Evolutionary conservation across 2,329 filamentous ascomycete genomes (phyloP).

Genomic region (Pleochaeta shiraiana): DNA sequence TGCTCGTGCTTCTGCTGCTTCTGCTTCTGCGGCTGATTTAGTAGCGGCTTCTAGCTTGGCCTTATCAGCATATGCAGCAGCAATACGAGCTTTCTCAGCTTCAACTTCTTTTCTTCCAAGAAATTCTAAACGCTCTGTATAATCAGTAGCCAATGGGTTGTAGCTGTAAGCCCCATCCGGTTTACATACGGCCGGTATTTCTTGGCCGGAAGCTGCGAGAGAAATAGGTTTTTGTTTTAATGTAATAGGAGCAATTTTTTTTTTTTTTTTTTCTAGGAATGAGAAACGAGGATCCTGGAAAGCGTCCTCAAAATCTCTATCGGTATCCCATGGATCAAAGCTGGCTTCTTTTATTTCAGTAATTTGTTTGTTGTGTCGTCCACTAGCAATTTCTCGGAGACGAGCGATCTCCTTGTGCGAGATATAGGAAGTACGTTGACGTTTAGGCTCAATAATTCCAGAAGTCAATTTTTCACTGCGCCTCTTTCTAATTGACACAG

Average conservation of each 20-base stretch:
- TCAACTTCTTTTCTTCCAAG: constrained; percentile 65
- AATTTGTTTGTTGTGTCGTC: constrained; percentile 25
- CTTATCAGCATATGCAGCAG: constrained; percentile 41
- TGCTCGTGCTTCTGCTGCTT: constrained; percentile 46
- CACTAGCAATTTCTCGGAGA: constrained; percentile 59
- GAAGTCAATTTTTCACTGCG: constrained; percentile 45
- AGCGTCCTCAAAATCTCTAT: constrained; percentile 22
- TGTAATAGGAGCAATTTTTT: constrained; percentile 51
- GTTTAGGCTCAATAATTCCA: constrained; percentile 51
- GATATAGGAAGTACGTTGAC: constrained; percentile 55
- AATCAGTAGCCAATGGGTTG: constrained; percentile 75
- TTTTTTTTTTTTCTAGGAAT: constrained; percentile 43
- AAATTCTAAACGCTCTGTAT: constrained; percentile 49
- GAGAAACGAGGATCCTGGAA: constrained; percentile 31
- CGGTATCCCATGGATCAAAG: constrained; percentile 62
- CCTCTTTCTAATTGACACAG: constrained; percentile 61
- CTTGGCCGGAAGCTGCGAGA: constrained; percentile 61
- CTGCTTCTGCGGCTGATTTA: constrained; percentile 48
- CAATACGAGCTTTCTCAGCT: constrained; percentile 52
- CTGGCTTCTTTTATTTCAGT: constrained; percentile 33
- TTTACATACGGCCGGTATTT: constrained; percentile 53
- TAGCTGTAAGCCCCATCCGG: constrained; percentile 76
- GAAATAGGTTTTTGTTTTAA: constrained; percentile 59
- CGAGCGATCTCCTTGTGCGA: constrained; percentile 65
- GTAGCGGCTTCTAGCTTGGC: constrained; percentile 45